Percentiles rank a stretch among this genome's conserved stretches.
These are phyloP conservation scores for Haplosporangium sp. DNA, from an alignment of 371 early-diverging fungal species.

Conservation along the genomic window DNA sequence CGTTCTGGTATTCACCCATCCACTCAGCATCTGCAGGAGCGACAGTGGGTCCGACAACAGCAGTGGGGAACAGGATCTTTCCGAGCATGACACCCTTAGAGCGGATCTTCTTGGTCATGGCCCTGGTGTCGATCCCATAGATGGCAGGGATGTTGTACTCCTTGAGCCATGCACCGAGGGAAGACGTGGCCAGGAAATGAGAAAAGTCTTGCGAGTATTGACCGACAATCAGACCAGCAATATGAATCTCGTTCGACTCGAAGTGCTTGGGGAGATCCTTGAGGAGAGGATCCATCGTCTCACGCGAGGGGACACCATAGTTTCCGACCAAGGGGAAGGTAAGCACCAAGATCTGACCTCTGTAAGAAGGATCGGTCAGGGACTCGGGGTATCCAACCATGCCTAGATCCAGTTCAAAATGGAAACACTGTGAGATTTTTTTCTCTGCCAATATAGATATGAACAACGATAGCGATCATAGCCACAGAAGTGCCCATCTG, in stretches of 20 bases:
- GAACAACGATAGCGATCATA: not conserved
- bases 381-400: constrained; percentile 97
- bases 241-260: constrained; percentile 93
- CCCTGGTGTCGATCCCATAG: constrained; percentile 94
- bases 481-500: not conserved
- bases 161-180: constrained; percentile 89
- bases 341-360: constrained; percentile 95
- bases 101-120: constrained; percentile 93
- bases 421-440: constrained; percentile 22
- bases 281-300: constrained; percentile 77
- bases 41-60: constrained; percentile 59
- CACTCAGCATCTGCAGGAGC: constrained; percentile 60
- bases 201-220: constrained; percentile 91
- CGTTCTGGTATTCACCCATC: constrained; percentile 78
- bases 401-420: constrained; percentile 50
- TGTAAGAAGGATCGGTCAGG: constrained; percentile 95
- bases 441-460: not conserved
- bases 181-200: constrained; percentile 90
- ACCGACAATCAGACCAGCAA: constrained; percentile 90
- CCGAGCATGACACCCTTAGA: constrained; percentile 90
- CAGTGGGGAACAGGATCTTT: constrained; percentile 80
- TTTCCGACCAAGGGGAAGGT: constrained; percentile 96
- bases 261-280: constrained; percentile 88
- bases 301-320: constrained; percentile 94
- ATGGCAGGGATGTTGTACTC: constrained; percentile 91